Evolutionary conservation across 805 yeast genomes (phyloP), one percentile per base, ranked within the genome.

Genomic region (Kodamaea kakaduensis): DNA sequence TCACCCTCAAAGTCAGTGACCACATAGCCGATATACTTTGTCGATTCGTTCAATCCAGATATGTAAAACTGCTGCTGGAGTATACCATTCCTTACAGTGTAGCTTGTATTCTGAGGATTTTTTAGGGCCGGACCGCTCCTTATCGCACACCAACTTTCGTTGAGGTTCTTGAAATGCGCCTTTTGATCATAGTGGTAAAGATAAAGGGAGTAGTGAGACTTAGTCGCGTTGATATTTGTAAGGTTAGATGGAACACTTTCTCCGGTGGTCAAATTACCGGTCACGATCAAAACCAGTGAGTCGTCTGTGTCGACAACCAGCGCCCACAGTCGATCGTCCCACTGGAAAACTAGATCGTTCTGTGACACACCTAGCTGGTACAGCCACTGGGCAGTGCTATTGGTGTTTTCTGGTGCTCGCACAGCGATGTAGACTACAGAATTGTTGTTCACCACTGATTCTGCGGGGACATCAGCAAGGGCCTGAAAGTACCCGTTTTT

Each of bases 141-240:
- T 6, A 85, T 60, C 0, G 95, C 95, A 58, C 93, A 83, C 73
- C 84, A 75, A 32, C 90, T 80, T 41, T 61, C 60, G 32, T 70
- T 67, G 32, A 82, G 50, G 2, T 54, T 56, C 1, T 43, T 42
- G 33, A 72, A 64, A 37, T 61, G 51, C 36, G 60, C 49, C 6
- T 51, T 46, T 23, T 64, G 58, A 3, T 60, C 65, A 30, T 62
- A 50, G 1, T 73, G 60, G 44, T 73, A 81, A 2, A 83, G 48
- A 47, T 69, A 73, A 9, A 81, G 40, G 9, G 58, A 58, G 42
- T 61, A 70, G 24, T 46, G 52, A 17, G 62, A 56, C 1, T 53
- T 17, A 13, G 57, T 47, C 10, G 48, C 52, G 42, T 62, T 57
- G 30, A 46, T 42, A 14, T 17, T 16, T 17, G 36, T 13, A 13